Conservation (phyloP, 2,329 filamentous ascomycete genomes). For the Colletotrichum graminicola region DNA sequence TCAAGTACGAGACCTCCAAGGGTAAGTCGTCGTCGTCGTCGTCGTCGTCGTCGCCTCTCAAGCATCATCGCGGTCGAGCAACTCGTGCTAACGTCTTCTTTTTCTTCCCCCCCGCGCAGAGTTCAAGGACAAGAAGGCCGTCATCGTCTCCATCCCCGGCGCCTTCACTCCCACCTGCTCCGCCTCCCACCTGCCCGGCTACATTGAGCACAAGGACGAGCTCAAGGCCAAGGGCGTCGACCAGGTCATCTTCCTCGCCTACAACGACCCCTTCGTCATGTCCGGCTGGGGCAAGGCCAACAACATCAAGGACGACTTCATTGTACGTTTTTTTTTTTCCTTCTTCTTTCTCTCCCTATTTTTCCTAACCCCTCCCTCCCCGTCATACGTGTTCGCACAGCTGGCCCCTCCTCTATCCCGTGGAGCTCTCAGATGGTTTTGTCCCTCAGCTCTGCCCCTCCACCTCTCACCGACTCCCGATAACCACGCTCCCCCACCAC, state of each 20-base stretch:
- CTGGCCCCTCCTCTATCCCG: conserved; percentile 9
- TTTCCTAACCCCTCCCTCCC: no score
- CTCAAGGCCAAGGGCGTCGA: conserved; percentile 87
- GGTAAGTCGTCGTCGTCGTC: conserved; percentile 55
- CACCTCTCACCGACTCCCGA: conserved; percentile 39
- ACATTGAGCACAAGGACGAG: conserved; percentile 77
- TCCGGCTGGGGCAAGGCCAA: conserved; percentile 92
- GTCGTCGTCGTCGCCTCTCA: background rate
- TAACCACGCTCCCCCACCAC: conserved; percentile 19
- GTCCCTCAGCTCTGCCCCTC: background rate
- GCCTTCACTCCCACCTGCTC: conserved; percentile 92
- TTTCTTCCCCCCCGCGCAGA: conserved; percentile 56
- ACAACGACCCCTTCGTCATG: conserved; percentile 90
- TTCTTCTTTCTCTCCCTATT: background rate
- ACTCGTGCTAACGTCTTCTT: background rate
- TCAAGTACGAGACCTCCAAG: conserved; percentile 83
- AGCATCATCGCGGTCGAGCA: background rate
- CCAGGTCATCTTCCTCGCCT: conserved; percentile 82
- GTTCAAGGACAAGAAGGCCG: conserved; percentile 68
- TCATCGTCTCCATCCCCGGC: conserved; percentile 70
- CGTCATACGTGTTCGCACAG: background rate
- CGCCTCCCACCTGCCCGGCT: conserved; percentile 83
- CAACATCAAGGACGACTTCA: conserved; percentile 75
- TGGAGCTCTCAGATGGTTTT: conserved; percentile 13
- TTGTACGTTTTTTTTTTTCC: conserved; percentile 56